These are phyloP conservation scores for Aspergillus luchuensis DNA, from an alignment of 2,329 filamentous ascomycete species.

Conservation along the genomic window DNA sequence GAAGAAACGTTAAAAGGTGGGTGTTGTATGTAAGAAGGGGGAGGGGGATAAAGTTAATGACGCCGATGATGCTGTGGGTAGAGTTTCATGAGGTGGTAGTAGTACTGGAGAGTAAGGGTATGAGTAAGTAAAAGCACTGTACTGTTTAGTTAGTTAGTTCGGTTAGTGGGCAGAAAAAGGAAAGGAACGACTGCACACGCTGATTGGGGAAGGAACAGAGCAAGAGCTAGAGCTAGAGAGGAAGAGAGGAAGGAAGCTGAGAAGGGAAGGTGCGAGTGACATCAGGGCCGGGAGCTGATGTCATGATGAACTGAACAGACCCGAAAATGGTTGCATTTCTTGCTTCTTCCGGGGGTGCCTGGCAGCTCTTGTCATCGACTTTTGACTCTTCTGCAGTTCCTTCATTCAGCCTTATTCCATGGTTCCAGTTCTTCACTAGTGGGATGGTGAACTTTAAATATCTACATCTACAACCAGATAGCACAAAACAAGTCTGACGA, in stretches of 20 bases:
- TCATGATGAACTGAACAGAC: not conserved
- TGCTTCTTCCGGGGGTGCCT: not conserved
- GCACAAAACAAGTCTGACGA: too few relatives aligned
- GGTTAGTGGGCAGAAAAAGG: not conserved
- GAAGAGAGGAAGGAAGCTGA: not conserved
- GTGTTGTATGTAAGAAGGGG: not conserved
- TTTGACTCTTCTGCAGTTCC: too few relatives aligned
- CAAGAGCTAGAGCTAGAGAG: too few relatives aligned
- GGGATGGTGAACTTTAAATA: too few relatives aligned
- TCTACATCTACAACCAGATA: too few relatives aligned
- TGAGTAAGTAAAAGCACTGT: too few relatives aligned
- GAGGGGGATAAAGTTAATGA: constrained; percentile 7
- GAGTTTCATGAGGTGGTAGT: not conserved
- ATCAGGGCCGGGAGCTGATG: not conserved
- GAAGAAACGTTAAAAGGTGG: not conserved
- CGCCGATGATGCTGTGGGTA: constrained; percentile 1
- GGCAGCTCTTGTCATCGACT: not conserved
- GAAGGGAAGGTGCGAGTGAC: not conserved
- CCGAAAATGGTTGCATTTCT: not conserved
- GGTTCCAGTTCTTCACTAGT: too few relatives aligned
- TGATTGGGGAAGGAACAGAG: not conserved
- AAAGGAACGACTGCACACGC: not conserved
- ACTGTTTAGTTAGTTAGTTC: not conserved
- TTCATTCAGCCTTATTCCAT: too few relatives aligned
- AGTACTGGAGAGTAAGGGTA: not conserved